Conservation (phyloP, 2,329 filamentous ascomycete genomes). For the Colletotrichum plurivorum region DNA sequence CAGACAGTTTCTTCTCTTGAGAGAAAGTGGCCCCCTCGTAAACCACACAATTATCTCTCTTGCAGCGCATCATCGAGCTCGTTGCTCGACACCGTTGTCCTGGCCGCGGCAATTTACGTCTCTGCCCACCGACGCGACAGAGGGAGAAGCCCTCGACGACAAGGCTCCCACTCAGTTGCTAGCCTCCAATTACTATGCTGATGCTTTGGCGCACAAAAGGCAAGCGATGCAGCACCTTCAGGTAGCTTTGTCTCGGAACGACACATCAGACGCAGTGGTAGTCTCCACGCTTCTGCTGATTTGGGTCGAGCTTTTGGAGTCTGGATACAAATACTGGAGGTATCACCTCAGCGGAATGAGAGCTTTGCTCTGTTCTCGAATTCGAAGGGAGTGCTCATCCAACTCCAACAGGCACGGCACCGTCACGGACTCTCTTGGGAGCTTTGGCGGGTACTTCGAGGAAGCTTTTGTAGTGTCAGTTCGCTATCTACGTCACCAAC, state of each 20-base stretch:
- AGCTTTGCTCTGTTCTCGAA: neutral
- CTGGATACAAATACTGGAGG: neutral
- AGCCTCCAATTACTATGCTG: neutral
- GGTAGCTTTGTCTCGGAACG: neutral
- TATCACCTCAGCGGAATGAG: conserved; percentile 11
- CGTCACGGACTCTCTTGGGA: neutral
- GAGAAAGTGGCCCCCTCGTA: neutral
- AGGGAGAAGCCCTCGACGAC: neutral
- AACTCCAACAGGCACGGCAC: neutral
- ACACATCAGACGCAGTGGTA: neutral
- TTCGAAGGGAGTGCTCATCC: too few species aligned
- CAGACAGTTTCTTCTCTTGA: neutral
- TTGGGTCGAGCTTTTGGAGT: conserved; percentile 7
- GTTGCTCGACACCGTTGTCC: neutral
- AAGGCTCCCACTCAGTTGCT: neutral
- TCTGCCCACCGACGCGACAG: neutral
- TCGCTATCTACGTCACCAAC: neutral
- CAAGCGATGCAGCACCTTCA: neutral
- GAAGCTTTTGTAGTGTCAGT: neutral
- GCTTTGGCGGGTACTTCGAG: neutral
- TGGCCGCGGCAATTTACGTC: neutral
- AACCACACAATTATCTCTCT: neutral
- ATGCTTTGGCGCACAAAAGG: neutral
- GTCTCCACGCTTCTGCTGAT: neutral
- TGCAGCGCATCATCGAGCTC: neutral